phyloP scores from a whole-genome alignment of 2,329 filamentous ascomycete species.

The Fusarium tanahbumbuense region DNA sequence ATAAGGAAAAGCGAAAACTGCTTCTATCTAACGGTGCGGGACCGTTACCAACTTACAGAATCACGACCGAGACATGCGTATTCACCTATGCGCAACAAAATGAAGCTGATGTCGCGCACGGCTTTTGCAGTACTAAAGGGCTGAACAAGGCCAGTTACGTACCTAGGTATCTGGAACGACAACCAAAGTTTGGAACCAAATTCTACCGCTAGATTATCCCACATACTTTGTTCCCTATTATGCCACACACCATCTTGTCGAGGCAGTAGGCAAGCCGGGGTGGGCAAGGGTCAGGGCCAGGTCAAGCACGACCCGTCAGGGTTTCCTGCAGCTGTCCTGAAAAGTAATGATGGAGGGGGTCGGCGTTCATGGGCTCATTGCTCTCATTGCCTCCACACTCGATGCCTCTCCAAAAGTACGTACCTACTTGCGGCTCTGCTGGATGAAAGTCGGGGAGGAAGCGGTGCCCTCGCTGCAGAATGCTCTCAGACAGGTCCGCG shows the following conservation, averaged over 20 bases:
- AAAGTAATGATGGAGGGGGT: conserved; percentile 22
- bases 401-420: conserved; percentile 22
- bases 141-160: not conserved
- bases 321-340: conserved; percentile 21
- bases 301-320: not conserved
- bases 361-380: conserved; percentile 5
- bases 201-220: not conserved
- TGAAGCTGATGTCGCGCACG: not conserved
- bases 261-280: conserved; percentile 6
- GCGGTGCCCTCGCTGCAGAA: conserved; percentile 9
- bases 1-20: not conserved
- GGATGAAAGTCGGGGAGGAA: conserved; percentile 14
- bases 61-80: not conserved
- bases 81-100: not conserved
- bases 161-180: not conserved
- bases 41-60: not conserved
- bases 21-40: not conserved
- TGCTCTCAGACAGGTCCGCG: not conserved
- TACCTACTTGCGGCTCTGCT: conserved; percentile 30
- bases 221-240: not conserved
- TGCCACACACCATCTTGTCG: conserved; percentile 18
- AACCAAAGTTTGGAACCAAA: not conserved
- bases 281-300: conserved; percentile 6
- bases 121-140: not conserved
- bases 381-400: conserved; percentile 15